Conservation (phyloP, 2,329 filamentous ascomycete species). For the Rutstroemia sp. region DNA sequence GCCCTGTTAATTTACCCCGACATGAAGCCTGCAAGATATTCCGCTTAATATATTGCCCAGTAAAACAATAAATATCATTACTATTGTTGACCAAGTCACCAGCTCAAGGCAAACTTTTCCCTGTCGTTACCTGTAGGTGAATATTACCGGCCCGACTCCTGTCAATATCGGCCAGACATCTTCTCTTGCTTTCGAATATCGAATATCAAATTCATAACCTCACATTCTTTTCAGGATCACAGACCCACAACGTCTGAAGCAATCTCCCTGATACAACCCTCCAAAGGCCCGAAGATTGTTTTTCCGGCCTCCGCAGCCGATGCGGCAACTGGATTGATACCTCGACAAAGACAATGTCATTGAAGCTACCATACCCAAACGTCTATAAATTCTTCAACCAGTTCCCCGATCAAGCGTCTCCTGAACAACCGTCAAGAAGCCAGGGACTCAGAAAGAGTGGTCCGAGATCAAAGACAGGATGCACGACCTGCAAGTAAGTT, state of each 20-base stretch:
- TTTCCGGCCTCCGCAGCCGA: conserved; percentile 9
- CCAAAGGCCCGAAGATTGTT: conserved; percentile 3
- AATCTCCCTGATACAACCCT: conserved; percentile 2
- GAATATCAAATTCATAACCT: neutral
- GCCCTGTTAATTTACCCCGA: conserved; percentile 1
- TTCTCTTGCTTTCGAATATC: neutral
- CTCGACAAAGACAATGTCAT: conserved; percentile 25
- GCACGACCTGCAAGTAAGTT: conserved; percentile 30
- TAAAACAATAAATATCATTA: conserved; percentile 10
- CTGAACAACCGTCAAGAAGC: conserved; percentile 27
- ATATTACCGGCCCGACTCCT: conserved; percentile 7
- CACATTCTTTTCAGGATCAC: neutral
- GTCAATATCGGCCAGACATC: conserved; percentile 1
- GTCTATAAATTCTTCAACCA: conserved; percentile 31
- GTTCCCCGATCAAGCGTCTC: conserved; percentile 27
- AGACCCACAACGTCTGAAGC: neutral
- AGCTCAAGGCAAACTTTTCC: neutral
- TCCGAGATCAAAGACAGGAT: conserved; percentile 29
- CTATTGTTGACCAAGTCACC: conserved; percentile 5
- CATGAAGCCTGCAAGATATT: conserved; percentile 1
- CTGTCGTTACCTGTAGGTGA: neutral
- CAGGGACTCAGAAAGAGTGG: conserved; percentile 30
- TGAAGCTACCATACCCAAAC: conserved; percentile 28
- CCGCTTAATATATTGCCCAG: conserved; percentile 15
- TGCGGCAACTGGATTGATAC: conserved; percentile 11